phyloP scores from a whole-genome alignment of 2,329 filamentous ascomycete genomes.

The Balansia obtecta region DNA sequence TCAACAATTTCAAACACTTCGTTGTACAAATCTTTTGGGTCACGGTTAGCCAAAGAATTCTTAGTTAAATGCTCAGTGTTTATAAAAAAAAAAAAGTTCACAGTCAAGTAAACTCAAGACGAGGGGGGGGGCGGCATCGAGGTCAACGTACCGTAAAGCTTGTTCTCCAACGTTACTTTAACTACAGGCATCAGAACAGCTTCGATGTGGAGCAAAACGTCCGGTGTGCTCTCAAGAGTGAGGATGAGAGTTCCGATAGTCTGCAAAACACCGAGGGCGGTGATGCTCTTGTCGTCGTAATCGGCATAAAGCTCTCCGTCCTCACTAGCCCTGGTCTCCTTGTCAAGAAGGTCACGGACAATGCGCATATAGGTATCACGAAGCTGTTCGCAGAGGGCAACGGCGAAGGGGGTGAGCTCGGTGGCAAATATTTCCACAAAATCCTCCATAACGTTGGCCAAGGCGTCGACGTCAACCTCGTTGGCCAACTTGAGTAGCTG shows the following conservation, averaged over 20 bases:
- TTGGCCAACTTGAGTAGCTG: conserved; percentile 94
- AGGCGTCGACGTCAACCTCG: conserved; percentile 91
- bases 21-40: conserved; percentile 68
- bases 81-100: no score
- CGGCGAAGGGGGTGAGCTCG: conserved; percentile 91
- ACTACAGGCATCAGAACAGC: conserved; percentile 96
- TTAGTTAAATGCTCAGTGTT: no score
- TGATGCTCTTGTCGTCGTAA: conserved; percentile 98
- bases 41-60: no score
- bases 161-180: conserved; percentile 90
- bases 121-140: not conserved
- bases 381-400: conserved; percentile 89
- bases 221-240: conserved; percentile 91
- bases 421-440: conserved; percentile 98
- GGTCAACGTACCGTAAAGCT: conserved; percentile 61
- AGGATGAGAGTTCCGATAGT: conserved; percentile 96
- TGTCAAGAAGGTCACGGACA: conserved; percentile 79
- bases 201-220: conserved; percentile 88
- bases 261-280: conserved; percentile 87
- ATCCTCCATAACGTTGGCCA: conserved; percentile 98
- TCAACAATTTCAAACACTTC: conserved; percentile 99
- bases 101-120: not conserved
- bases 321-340: conserved; percentile 64
- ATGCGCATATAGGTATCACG: conserved; percentile 94
- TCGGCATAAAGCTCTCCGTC: conserved; percentile 75